These are phyloP conservation scores for Coemansia brasiliensis DNA, from an alignment of 192 early-diverging fungal species.

Conservation along the genomic window DNA sequence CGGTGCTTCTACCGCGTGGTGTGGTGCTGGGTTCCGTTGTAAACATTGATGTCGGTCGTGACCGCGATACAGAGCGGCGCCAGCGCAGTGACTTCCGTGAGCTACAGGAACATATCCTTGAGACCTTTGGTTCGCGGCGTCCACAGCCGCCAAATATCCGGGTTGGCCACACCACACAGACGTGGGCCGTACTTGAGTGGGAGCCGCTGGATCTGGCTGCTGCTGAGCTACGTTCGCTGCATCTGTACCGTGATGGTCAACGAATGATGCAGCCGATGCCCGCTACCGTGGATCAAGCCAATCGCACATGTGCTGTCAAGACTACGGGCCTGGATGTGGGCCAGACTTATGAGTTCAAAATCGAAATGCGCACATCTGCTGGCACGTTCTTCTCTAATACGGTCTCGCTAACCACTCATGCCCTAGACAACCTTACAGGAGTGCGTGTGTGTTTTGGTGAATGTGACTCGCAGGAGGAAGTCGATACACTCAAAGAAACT, in stretches of 20 bases:
- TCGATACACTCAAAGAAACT: constrained; percentile 72
- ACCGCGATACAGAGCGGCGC: constrained; percentile 79
- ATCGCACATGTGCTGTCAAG: constrained; percentile 58
- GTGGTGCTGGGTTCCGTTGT: constrained; percentile 93
- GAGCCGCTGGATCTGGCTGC: constrained; percentile 80
- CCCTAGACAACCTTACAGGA: constrained; percentile 96
- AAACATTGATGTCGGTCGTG: constrained; percentile 92
- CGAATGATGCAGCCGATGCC: constrained; percentile 68
- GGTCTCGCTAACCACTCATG: constrained; percentile 79
- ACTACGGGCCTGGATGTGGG: constrained; percentile 88
- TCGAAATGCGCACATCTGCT: constrained; percentile 91
- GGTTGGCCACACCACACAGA: constrained; percentile 78
- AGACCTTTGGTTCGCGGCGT: constrained; percentile 71
- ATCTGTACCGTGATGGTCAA: constrained; percentile 87
- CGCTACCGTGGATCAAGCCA: constrained; percentile 29
- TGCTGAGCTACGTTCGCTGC: constrained; percentile 80
- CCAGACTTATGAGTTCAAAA: constrained; percentile 85
- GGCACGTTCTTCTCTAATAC: constrained; percentile 79
- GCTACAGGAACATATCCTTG: constrained; percentile 84
- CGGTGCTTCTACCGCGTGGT: constrained; percentile 90
- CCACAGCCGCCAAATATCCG: constrained; percentile 81
- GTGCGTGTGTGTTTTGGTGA: constrained; percentile 93
- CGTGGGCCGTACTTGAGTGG: constrained; percentile 90
- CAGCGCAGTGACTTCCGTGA: constrained; percentile 80
- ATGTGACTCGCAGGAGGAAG: constrained; percentile 74